Percentiles rank a stretch among this genome's conserved stretches.
These are phyloP conservation scores for Hysterium pulicare DNA, from an alignment of 2,329 filamentous ascomycete species.

Conservation along the genomic window DNA sequence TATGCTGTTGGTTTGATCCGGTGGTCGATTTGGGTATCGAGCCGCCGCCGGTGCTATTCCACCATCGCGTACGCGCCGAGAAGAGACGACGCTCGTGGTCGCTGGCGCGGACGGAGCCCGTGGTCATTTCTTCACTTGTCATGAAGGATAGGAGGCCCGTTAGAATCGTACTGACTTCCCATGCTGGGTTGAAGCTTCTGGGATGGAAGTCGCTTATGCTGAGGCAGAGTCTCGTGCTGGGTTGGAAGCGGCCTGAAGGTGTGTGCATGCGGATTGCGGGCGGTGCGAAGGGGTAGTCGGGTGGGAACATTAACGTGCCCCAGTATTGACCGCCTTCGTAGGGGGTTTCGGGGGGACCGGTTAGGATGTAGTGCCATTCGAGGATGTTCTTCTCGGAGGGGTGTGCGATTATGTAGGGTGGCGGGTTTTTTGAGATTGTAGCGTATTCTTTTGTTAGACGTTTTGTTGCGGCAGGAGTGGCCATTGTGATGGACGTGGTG, in stretches of 20 bases:
- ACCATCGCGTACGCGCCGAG: constrained; percentile 80
- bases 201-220: constrained; percentile 98
- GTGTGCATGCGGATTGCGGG: constrained; percentile 99
- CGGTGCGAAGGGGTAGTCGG: constrained; percentile 95
- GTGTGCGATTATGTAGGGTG: constrained; percentile 84
- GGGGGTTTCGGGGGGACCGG: constrained; percentile 87
- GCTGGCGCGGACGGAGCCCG: constrained; percentile 76
- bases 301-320: constrained; percentile 92
- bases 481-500: constrained; percentile 25
- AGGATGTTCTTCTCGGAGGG: constrained; percentile 89
- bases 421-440: constrained; percentile 69
- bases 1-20: constrained; percentile 47
- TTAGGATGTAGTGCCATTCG: constrained; percentile 95
- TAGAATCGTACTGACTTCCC: constrained; percentile 95
- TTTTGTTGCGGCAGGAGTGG: constrained; percentile 40
- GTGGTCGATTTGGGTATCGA: constrained; percentile 48
- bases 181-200: constrained; percentile 95
- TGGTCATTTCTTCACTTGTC: constrained; percentile 99
- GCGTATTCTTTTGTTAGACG: constrained; percentile 62
- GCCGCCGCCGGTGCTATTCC: constrained; percentile 92
- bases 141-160: constrained; percentile 95
- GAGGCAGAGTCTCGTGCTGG: constrained; percentile 85
- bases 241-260: constrained; percentile 90
- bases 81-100: constrained; percentile 74
- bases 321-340: constrained; percentile 97